Base-by-base conservation (phyloP, 345 rosid species). In the Dipteronia sinensis region DNA sequence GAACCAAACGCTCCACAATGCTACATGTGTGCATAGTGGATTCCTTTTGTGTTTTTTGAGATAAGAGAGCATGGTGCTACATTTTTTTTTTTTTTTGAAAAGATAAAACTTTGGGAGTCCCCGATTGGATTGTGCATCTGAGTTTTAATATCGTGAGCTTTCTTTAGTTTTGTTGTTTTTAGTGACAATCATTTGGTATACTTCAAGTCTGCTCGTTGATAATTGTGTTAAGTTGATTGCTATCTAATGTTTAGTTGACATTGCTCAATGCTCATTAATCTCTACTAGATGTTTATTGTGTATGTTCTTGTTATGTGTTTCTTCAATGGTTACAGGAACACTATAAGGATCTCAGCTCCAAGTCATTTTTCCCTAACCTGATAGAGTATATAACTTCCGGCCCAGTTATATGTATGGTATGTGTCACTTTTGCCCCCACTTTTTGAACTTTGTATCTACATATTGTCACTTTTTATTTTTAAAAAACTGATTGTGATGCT, bases 331-430 rank as follows among this genome's bases (percentile, higher is more conserved):
- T 72, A 7, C 82, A 96, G 99, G 98, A 94, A 74, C 99, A 96
- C 74, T 96, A 96, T 68, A 93, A 92, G 81, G 98, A 96, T 89
- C 98, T 96, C 75, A 85, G 85, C 69, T 78, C 93, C 66, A 96
- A 89, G 78, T 77, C 97, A n/a, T 96, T 96, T 88, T 93, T 91
- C 83, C 95, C 97, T 55, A 88, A 80, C 73, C 82, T 96, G 80
- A 89, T 94, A 3, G 88, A 83, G 49, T 96, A 96, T 82, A 94
- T 96, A 74, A 92, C 98, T 67, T 93, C 99, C 34, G 98, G 99
- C 25, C 98, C 99, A 3, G 98, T 96, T 78, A 90, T 94, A 71
- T 93, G 97, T 81, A 94, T 96, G 99, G 99, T 94, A 89, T 40
- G 90, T 23, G 59, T 53, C 65, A n/a, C 56, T 38, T 11, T 11